phyloP scores from a whole-genome alignment of 345 rosid species.

The Eucalyptus rudis region DNA sequence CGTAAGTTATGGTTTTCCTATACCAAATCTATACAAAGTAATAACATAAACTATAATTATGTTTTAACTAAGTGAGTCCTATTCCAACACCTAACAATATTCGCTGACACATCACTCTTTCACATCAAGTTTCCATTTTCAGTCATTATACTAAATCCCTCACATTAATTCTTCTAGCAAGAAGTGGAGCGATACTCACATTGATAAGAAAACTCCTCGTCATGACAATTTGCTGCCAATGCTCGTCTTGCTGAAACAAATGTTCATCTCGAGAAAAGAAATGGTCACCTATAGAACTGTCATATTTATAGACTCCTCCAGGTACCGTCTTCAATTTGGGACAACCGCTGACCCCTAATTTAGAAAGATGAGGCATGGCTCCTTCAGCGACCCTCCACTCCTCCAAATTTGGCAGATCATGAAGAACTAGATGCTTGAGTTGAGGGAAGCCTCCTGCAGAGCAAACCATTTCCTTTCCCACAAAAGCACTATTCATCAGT shows the following conservation, averaged over 20 bases:
- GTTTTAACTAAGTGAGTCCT: not conserved
- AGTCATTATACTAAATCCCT: not conserved
- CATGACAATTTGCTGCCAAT: not conserved
- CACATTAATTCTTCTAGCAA: not conserved
- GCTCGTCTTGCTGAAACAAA: too few species aligned
- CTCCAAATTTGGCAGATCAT: conserved; percentile 1
- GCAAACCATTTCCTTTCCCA: too few species aligned
- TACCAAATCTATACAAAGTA: too few species aligned
- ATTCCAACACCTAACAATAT: not conserved
- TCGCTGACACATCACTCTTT: not conserved
- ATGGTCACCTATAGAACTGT: too few species aligned
- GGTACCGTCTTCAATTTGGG: not conserved
- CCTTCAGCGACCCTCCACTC: conserved; percentile 24
- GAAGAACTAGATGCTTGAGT: too few species aligned
- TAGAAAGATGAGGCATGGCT: conserved; percentile 21
- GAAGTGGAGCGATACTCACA: not conserved
- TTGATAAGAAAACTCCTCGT: not conserved
- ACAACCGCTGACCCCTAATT: conserved; percentile 8
- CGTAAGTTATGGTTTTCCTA: too few species aligned
- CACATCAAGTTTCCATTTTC: not conserved
- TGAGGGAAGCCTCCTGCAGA: too few species aligned
- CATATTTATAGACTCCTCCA: not conserved
- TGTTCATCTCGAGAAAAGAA: too few species aligned
- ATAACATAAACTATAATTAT: too few species aligned
- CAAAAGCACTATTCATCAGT: not conserved